phyloP scores from a whole-genome alignment of 352 stramenopile genomes.

The Globisporangium megalacanthum region DNA sequence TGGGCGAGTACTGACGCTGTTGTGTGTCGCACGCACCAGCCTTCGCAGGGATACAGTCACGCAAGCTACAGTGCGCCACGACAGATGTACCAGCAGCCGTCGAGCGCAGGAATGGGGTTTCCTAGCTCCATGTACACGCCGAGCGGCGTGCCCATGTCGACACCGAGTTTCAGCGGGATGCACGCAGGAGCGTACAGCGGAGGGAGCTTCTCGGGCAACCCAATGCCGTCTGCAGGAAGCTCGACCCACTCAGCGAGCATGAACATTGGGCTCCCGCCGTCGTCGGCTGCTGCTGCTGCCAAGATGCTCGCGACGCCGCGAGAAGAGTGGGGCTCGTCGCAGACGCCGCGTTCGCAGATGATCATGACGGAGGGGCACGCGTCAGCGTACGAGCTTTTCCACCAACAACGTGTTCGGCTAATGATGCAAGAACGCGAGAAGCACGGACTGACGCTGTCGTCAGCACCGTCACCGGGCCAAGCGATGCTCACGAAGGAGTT shows the following conservation, averaged over 20 bases:
- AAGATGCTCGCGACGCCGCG: conserved; percentile 62
- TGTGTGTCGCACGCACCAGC: background rate
- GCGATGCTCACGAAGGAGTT: conserved; percentile 86
- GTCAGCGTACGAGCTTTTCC: conserved; percentile 83
- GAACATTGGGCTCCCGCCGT: conserved; percentile 31
- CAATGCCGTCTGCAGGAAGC: conserved; percentile 1
- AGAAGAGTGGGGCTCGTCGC: conserved; percentile 85
- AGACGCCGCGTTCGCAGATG: conserved; percentile 78
- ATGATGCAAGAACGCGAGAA: conserved; percentile 84
- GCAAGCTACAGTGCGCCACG: conserved; percentile 2
- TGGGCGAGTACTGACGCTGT: background rate
- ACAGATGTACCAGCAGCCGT: conserved; percentile 10
- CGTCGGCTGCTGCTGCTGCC: conserved; percentile 27
- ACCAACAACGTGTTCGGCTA: conserved; percentile 76
- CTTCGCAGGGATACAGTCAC: conserved; percentile 8
- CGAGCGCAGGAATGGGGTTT: conserved; percentile 3
- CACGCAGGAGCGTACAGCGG: conserved; percentile 15
- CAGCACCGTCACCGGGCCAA: conserved; percentile 74
- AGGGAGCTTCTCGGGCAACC: conserved; percentile 12
- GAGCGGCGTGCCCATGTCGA: conserved; percentile 10
- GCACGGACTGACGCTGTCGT: conserved; percentile 71
- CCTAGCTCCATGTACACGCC: conserved; percentile 2
- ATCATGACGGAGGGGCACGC: conserved; percentile 77
- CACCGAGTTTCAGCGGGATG: conserved; percentile 29
- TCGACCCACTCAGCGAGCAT: conserved; percentile 4